These are phyloP conservation scores for Rhodotorula mucilaginosa DNA, from an alignment of 1,284 basidiomycete species.

Conservation along the genomic window DNA sequence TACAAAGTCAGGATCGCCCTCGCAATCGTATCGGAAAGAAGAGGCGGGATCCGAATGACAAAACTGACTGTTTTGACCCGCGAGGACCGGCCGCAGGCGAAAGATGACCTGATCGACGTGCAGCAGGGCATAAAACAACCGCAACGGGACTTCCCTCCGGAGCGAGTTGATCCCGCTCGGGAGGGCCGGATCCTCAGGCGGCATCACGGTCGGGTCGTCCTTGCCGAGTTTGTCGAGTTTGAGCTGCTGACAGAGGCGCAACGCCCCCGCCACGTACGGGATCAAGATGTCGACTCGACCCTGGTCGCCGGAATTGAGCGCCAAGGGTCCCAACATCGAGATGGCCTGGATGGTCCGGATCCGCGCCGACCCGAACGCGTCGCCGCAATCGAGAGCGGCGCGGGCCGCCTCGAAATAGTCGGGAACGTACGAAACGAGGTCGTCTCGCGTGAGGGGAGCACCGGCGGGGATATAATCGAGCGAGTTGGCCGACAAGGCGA, in stretches of 20 bases:
- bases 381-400: conserved; percentile 30
- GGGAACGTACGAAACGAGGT: conserved; percentile 9
- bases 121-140: conserved; percentile 24
- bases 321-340: conserved; percentile 23
- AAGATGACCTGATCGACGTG: conserved; percentile 30
- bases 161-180: conserved; percentile 25
- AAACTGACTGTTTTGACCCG: conserved; percentile 7
- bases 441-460: not conserved
- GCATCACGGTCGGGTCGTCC: conserved; percentile 31
- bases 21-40: not conserved
- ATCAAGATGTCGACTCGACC: conserved; percentile 19
- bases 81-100: conserved; percentile 15
- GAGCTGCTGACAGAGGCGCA: conserved; percentile 25
- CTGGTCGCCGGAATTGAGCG: conserved; percentile 26
- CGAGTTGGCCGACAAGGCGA: conserved; percentile 29
- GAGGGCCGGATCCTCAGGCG: conserved; percentile 26
- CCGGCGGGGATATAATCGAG: conserved; percentile 31
- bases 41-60: not conserved
- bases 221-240: conserved; percentile 35
- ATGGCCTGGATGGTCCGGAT: conserved; percentile 25
- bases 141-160: conserved; percentile 29
- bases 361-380: conserved; percentile 22
- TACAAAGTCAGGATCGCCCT: not conserved
- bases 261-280: conserved; percentile 21
- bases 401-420: conserved; percentile 30